Conservation (phyloP, 2,329 filamentous ascomycete species). For the Colletotrichum camelliae region DNA sequence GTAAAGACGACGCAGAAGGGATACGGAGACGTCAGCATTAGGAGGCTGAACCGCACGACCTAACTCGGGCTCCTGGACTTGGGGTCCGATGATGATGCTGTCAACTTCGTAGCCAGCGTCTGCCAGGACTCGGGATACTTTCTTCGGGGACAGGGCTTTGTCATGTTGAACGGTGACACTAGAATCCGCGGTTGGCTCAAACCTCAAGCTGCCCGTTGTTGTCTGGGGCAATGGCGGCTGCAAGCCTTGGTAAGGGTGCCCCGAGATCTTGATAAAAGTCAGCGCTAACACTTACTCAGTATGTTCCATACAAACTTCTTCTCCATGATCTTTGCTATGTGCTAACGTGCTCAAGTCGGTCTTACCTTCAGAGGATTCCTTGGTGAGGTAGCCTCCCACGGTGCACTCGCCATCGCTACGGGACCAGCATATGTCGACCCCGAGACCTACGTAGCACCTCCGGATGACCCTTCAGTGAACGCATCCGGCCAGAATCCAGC, state of each 20-base stretch:
- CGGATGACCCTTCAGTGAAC: not conserved
- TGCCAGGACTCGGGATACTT: slow-evolving; percentile 49
- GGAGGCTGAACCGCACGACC: not conserved
- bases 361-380: not conserved
- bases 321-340: not conserved
- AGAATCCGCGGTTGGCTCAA: not conserved
- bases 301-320: not conserved
- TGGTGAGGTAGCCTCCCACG: not conserved
- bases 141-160: slow-evolving; percentile 39
- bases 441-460: not conserved
- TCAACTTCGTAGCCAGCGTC: slow-evolving; percentile 59
- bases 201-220: slow-evolving; percentile 1
- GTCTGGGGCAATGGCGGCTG: slow-evolving; percentile 13
- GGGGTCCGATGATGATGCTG: slow-evolving; percentile 59
- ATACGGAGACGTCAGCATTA: rapidly evolving
- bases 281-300: not conserved
- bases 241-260: not conserved
- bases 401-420: not conserved
- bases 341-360: not conserved
- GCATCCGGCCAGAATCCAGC: not conserved
- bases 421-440: not conserved
- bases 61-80: not conserved
- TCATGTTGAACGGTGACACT: slow-evolving; percentile 61
- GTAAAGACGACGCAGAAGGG: not conserved
- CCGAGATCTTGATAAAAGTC: rapidly evolving